These are phyloP conservation scores for Furcasterigmium sp. DNA, from an alignment of 2,329 filamentous ascomycete genomes.

Conservation along the genomic window DNA sequence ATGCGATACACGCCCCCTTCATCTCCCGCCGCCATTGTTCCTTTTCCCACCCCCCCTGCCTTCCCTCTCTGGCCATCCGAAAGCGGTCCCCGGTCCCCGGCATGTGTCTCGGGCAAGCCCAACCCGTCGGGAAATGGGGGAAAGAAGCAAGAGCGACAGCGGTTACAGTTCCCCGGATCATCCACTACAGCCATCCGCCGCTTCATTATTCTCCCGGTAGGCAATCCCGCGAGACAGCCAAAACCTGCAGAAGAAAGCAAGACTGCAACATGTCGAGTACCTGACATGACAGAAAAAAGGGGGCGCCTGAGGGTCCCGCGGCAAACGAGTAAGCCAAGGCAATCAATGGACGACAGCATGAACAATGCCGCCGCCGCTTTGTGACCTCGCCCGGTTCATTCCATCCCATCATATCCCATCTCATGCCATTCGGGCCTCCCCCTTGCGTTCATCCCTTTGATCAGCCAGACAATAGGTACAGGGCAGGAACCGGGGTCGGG, in stretches of 20 bases:
- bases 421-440: background rate
- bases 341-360: no score
- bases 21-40: no score
- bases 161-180: background rate
- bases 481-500: no score
- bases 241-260: no score
- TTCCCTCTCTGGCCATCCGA: background rate
- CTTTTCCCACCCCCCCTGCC: background rate
- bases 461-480: no score
- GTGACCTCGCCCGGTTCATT: no score
- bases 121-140: background rate
- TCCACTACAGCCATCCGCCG: background rate
- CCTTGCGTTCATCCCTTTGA: background rate
- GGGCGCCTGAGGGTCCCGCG: background rate
- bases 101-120: background rate
- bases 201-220: background rate
- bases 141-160: background rate
- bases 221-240: background rate
- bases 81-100: background rate
- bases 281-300: background rate
- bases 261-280: no score
- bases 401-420: constrained; percentile 1
- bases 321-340: background rate
- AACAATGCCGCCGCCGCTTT: no score
- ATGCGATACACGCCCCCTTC: background rate